Evolutionary conservation across 768 basidiomycete genomes (phyloP).

Genomic region (Jaapia argillacea): DNA sequence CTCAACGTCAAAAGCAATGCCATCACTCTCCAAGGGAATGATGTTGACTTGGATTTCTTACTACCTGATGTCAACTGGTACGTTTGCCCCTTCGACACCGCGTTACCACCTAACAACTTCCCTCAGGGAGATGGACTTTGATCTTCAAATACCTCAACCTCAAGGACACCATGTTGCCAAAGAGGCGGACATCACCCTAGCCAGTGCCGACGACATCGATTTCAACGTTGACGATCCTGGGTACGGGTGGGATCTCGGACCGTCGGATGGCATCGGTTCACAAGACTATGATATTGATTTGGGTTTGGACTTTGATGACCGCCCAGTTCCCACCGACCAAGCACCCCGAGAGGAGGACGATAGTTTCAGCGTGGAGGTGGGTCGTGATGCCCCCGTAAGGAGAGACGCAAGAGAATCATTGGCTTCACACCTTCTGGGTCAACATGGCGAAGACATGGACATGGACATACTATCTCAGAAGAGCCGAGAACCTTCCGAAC

Average conservation of each 20-base stretch:
- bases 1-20: slow-evolving; percentile 78
- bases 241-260: slow-evolving; percentile 73
- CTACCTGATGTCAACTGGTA: slow-evolving; percentile 79
- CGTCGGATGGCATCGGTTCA: slow-evolving; percentile 76
- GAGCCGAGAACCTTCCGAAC: slow-evolving; percentile 58
- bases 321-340: slow-evolving; percentile 9
- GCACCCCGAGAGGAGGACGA: slow-evolving; percentile 35
- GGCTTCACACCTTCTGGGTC: slow-evolving; percentile 49
- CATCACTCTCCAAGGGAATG: slow-evolving; percentile 75
- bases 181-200: slow-evolving; percentile 82
- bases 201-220: slow-evolving; percentile 62
- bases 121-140: slow-evolving; percentile 70
- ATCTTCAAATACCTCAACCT: slow-evolving; percentile 51
- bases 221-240: slow-evolving; percentile 46
- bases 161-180: slow-evolving; percentile 78
- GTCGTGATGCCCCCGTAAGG: slow-evolving; percentile 53
- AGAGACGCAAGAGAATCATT: slow-evolving; percentile 44
- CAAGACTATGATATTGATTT: slow-evolving; percentile 76
- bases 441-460: slow-evolving; percentile 36
- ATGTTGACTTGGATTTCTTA: slow-evolving; percentile 71
- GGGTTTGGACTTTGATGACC: slow-evolving; percentile 67
- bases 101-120: slow-evolving; percentile 7
- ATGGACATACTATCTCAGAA: slow-evolving; percentile 52
- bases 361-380: slow-evolving; percentile 60
- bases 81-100: slow-evolving; percentile 8